Conservation (phyloP, 2,329 filamentous ascomycete genomes). For the Botrytis galanthina region DNA sequence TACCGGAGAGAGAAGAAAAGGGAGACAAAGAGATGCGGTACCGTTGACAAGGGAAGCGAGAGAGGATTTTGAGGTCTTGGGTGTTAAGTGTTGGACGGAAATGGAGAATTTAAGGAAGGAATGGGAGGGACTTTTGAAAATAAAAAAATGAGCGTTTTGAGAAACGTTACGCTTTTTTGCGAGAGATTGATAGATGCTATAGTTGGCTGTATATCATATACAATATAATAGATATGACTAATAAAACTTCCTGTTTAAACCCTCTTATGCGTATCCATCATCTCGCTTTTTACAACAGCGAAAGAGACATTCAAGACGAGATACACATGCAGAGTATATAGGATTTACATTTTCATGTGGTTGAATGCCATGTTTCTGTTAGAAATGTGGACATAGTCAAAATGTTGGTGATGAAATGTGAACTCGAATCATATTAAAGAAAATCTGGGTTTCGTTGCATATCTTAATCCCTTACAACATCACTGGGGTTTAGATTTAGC, state of each 20-base stretch:
- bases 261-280: not conserved
- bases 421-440: not conserved
- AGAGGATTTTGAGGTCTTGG: conserved; percentile 60
- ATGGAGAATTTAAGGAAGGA: conserved; percentile 68
- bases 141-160: conserved; percentile 20
- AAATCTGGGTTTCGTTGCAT: not conserved
- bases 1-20: conserved; percentile 49
- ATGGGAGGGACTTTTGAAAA: conserved; percentile 52
- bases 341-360: not conserved
- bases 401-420: not conserved
- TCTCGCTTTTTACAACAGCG: not conserved
- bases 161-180: not conserved
- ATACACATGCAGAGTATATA: not conserved
- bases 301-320: not conserved
- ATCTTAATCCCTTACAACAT: not conserved
- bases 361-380: not conserved
- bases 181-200: not conserved
- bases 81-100: conserved; percentile 61
- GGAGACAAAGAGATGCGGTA: conserved; percentile 56
- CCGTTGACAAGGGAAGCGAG: conserved; percentile 61
- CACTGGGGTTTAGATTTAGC: not conserved
- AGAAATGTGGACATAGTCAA: not conserved
- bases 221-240: not conserved
- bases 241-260: not conserved
- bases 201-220: not conserved